These are phyloP conservation scores for Leishmania mexicana DNA, from an alignment of 208 protist species.

Conservation along the genomic window DNA sequence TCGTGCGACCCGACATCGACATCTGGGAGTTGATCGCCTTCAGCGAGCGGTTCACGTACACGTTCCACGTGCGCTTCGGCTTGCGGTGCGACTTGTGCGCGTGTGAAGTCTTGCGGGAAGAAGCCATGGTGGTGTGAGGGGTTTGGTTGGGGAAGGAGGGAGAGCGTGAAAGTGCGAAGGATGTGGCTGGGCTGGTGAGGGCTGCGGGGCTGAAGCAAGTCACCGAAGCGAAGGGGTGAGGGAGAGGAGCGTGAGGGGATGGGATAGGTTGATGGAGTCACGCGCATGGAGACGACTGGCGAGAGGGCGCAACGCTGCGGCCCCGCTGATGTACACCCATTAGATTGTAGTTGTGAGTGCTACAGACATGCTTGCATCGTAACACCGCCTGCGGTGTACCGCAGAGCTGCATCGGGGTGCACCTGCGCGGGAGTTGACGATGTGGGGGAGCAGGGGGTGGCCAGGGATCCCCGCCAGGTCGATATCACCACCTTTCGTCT, in stretches of 20 bases:
- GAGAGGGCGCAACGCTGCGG: neutral
- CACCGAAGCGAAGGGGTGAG: neutral
- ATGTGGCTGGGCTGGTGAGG: neutral
- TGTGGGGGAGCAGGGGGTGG: neutral
- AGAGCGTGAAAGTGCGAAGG: neutral
- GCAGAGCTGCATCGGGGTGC: neutral
- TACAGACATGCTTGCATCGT: neutral
- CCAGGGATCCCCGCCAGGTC: neutral
- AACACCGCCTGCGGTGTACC: neutral
- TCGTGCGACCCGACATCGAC: constrained; percentile 95
- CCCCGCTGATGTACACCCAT: neutral
- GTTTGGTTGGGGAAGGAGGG: neutral
- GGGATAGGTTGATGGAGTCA: neutral
- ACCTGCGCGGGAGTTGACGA: neutral
- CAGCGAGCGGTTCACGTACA: constrained; percentile 93
- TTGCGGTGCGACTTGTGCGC: constrained; percentile 57
- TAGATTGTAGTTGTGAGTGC: neutral
- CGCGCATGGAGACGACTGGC: neutral
- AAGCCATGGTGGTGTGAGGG: constrained; percentile 40
- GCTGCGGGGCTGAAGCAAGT: neutral
- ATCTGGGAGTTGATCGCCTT: constrained; percentile 97
- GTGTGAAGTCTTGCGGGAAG: constrained; percentile 27
- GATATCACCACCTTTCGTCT: neutral
- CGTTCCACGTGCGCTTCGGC: constrained; percentile 82
- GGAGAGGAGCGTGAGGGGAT: neutral